Evolutionary conservation across 2,329 filamentous ascomycete species (phyloP).

Genomic region (Coniella vitis): DNA sequence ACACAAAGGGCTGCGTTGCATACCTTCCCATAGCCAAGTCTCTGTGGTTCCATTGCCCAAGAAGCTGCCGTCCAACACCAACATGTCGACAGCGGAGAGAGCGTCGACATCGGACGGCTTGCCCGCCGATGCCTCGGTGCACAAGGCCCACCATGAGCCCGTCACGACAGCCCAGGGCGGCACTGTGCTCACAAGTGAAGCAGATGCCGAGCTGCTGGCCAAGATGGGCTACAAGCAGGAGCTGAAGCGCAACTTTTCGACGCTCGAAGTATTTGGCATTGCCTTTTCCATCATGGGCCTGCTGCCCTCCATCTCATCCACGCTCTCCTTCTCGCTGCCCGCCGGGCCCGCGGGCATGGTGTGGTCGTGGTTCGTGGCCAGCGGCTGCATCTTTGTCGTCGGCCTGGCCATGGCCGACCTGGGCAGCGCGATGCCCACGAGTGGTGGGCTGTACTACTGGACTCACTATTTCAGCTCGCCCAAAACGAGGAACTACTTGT

Average conservation of each 20-base stretch:
- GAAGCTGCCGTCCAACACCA: no score
- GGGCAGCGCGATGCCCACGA: conserved; percentile 50
- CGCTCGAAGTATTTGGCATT: conserved; percentile 55
- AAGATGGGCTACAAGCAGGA: conserved; percentile 43
- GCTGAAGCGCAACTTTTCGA: conserved; percentile 53
- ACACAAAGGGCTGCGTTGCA: no score
- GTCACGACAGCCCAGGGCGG: conserved; percentile 16
- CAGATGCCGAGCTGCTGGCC: conserved; percentile 15
- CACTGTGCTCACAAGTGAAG: conserved; percentile 19
- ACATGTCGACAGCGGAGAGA: conserved; percentile 8
- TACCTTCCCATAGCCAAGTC: no score
- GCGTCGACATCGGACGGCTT: conserved; percentile 7
- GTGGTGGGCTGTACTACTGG: conserved; percentile 39
- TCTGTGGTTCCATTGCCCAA: not conserved
- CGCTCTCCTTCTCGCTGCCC: conserved; percentile 50
- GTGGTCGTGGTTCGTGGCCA: conserved; percentile 56
- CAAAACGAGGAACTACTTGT: conserved; percentile 48
- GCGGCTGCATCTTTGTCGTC: conserved; percentile 50
- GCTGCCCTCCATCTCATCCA: conserved; percentile 53
- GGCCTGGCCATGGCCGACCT: conserved; percentile 52
- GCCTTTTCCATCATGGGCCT: conserved; percentile 56
- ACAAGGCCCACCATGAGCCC: conserved; percentile 12
- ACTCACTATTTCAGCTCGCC: conserved; percentile 49
- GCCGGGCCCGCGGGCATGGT: conserved; percentile 55
- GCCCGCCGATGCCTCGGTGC: conserved; percentile 15